Evolutionary conservation across 805 yeast genomes (phyloP).

Genomic region (Myxozyma vanderwaltii): DNA sequence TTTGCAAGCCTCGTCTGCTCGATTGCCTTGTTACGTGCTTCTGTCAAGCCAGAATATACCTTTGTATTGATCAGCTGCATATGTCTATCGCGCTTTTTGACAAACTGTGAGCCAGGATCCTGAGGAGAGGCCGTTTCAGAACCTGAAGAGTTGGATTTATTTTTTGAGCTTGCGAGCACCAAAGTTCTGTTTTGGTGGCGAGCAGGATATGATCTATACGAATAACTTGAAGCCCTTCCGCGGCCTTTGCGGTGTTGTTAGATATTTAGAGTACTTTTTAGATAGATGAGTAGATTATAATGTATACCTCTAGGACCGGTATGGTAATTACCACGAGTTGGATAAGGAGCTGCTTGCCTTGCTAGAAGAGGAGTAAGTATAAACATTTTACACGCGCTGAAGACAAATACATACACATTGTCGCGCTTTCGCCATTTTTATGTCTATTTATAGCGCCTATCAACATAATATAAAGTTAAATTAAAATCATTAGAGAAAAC

Average conservation of each 20-base stretch:
- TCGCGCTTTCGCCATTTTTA: slow-evolving; percentile 21
- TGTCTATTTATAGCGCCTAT: slow-evolving; percentile 35
- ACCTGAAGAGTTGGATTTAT: background rate
- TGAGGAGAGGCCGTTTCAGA: background rate
- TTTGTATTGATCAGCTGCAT: slow-evolving; percentile 34
- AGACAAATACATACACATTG: background rate
- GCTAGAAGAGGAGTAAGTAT: background rate
- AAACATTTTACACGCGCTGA: background rate
- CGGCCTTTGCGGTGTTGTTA: slow-evolving; percentile 17
- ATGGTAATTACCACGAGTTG: background rate
- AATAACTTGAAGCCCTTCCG: slow-evolving; percentile 19
- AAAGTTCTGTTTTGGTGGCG: slow-evolving; percentile 33
- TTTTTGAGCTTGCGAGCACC: slow-evolving; percentile 20
- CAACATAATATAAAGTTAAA: background rate
- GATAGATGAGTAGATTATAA: background rate
- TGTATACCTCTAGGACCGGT: background rate
- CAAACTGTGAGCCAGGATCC: slow-evolving; percentile 5
- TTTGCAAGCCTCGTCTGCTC: slow-evolving; percentile 30
- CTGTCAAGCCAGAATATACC: slow-evolving; percentile 29
- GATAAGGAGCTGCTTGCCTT: slow-evolving; percentile 3
- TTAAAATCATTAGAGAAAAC: background rate
- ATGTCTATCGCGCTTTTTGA: slow-evolving; percentile 34
- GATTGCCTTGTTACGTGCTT: slow-evolving; percentile 33
- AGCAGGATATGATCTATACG: slow-evolving; percentile 15
- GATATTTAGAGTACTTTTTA: too few relatives aligned